Evolutionary conservation across 257 asterid species (phyloP).

Genomic region (Petunia axillaris): DNA sequence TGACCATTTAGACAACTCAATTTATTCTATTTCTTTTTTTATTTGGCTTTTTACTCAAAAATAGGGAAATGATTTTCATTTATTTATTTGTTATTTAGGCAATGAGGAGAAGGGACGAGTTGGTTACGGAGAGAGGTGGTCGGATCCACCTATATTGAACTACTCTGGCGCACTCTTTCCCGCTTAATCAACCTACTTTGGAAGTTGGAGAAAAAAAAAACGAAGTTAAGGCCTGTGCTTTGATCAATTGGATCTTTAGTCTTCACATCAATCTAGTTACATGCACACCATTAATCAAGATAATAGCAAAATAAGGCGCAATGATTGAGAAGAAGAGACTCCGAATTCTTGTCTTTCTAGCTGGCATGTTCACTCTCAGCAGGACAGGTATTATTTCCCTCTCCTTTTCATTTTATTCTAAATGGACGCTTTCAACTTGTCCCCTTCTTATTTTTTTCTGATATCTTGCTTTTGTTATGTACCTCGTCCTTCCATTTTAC

Average conservation of each 20-base stretch:
- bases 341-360: conserved; percentile 57
- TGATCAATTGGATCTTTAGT: not conserved
- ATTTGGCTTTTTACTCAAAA: too few species aligned
- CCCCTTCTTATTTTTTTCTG: not conserved
- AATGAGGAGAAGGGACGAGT: too few species aligned
- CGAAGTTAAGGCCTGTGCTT: not conserved
- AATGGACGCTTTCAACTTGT: too few species aligned
- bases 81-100: too few species aligned
- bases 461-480: not conserved
- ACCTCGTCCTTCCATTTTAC: not conserved
- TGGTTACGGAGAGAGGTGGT: too few species aligned
- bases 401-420: not conserved
- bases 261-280: not conserved
- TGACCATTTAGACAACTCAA: not conserved
- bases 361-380: conserved; percentile 63
- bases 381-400: conserved; percentile 60
- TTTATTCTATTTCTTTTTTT: too few species aligned
- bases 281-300: not conserved
- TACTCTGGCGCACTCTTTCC: too few species aligned
- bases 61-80: too few species aligned
- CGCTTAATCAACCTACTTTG: not conserved
- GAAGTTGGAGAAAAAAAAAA: not conserved
- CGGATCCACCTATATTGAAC: too few species aligned
- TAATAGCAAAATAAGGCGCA: conserved; percentile 19
- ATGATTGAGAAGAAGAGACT: conserved; percentile 64